Percentiles rank a stretch among this genome's conserved stretches.
phyloP scores from a whole-genome alignment of 257 asterid genomes.

The Petrea volubilis region DNA sequence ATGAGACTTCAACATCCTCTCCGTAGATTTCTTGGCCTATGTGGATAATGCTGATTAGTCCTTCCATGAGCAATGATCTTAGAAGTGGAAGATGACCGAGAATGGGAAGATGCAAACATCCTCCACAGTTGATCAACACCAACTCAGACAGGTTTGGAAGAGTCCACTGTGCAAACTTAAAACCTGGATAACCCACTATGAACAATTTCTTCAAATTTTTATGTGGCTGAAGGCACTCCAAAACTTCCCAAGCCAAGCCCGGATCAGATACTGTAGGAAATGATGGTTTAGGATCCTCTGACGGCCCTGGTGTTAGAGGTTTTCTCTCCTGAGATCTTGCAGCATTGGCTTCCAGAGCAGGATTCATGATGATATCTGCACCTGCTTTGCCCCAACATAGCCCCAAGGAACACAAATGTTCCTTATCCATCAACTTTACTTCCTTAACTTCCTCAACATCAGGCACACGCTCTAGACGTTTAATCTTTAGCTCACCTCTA shows the following conservation, averaged over 20 bases:
- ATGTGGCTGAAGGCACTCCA: conserved; percentile 30
- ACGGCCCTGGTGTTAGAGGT: conserved; percentile 11
- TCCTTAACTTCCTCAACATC: conserved; percentile 12
- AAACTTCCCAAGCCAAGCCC: conserved; percentile 12
- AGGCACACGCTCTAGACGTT: conserved; percentile 27
- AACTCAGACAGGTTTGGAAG: conserved; percentile 31
- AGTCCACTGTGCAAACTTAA: conserved; percentile 19
- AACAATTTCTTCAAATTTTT: conserved; percentile 20
- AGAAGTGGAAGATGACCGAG: conserved; percentile 40
- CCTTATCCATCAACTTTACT: conserved; percentile 13
- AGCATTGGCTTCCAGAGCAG: conserved; percentile 1
- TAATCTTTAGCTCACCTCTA: conserved; percentile 30
- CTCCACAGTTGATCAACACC: conserved; percentile 32
- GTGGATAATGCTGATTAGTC: conserved; percentile 9
- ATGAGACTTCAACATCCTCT: conserved; percentile 9
- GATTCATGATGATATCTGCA: conserved; percentile 17
- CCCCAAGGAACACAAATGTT: conserved; percentile 19
- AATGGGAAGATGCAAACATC: conserved; percentile 25
- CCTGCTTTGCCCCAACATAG: conserved; percentile 29
- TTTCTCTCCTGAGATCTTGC: conserved; percentile 18
- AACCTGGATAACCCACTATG: conserved; percentile 29
- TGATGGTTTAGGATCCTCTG: not conserved
- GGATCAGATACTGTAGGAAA: not conserved
- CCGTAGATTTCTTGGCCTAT: conserved; percentile 27
- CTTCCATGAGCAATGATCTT: conserved; percentile 20